phyloP scores from a whole-genome alignment of 805 yeast species.

The Sungouiozyma ichnusensis region DNA sequence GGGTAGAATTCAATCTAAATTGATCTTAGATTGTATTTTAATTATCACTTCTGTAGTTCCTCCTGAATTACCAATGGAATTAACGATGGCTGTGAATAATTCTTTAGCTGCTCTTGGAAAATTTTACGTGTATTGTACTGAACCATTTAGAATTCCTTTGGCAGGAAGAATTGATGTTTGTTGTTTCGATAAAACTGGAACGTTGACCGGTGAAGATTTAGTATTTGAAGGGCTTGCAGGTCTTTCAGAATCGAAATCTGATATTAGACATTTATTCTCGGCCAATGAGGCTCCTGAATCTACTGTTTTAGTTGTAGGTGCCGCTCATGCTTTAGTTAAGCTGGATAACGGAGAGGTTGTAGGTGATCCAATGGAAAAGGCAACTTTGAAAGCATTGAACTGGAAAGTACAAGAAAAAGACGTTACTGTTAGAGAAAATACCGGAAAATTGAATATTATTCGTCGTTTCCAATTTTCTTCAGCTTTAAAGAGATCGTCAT shows the following conservation, averaged over 20 bases:
- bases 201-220: conserved; percentile 92
- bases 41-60: conserved; percentile 97
- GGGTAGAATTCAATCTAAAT: conserved; percentile 91
- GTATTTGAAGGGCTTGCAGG: conserved; percentile 96
- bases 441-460: conserved; percentile 51
- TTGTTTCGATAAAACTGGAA: conserved; percentile 97
- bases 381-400: conserved; percentile 75
- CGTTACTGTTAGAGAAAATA: conserved; percentile 40
- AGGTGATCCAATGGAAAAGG: conserved; percentile 99
- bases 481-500: conserved; percentile 88
- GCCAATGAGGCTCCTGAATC: conserved; percentile 56
- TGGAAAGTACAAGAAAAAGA: conserved; percentile 81
- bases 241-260: conserved; percentile 35
- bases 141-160: conserved; percentile 93
- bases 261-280: conserved; percentile 42
- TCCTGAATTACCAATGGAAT: conserved; percentile 97
- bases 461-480: conserved; percentile 97
- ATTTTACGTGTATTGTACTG: conserved; percentile 88
- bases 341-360: conserved; percentile 95
- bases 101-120: conserved; percentile 83
- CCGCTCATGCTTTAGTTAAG: conserved; percentile 92
- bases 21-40: conserved; percentile 88
- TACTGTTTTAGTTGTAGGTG: conserved; percentile 69
- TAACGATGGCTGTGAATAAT: conserved; percentile 94
- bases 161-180: conserved; percentile 98